A percentile compares a stretch with the other conserved stretches of the same genome.
Conservation (phyloP, 768 basidiomycete species). For the Lentinula boryana region DNA sequence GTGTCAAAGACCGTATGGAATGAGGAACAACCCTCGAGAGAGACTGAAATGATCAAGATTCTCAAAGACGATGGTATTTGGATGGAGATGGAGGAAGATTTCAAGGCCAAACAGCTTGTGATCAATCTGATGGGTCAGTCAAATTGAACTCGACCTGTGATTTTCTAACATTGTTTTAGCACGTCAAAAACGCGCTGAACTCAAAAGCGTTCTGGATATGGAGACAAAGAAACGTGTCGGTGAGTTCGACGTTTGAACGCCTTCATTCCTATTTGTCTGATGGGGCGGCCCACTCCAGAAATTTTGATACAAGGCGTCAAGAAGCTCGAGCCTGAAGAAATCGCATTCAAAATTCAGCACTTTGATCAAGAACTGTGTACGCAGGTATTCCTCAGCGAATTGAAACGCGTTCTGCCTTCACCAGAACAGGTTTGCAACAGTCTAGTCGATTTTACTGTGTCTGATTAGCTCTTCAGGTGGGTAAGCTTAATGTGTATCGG, state of each 20-base stretch:
- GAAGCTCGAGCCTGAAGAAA: constrained; percentile 80
- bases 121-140: constrained; percentile 76
- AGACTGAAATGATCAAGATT: constrained; percentile 76
- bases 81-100: constrained; percentile 96
- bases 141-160: constrained; percentile 11
- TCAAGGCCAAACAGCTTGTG: constrained; percentile 93
- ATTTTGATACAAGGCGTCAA: constrained; percentile 88
- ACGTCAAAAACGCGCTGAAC: constrained; percentile 79
- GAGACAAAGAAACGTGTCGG: constrained; percentile 93
- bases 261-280: neutral
- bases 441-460: neutral
- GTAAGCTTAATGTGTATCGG: constrained; percentile 85
- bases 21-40: constrained; percentile 59
- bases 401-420: constrained; percentile 83
- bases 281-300: constrained; percentile 40
- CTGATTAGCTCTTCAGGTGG: constrained; percentile 42
- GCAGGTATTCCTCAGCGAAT: constrained; percentile 82
- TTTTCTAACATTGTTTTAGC: constrained; percentile 34
- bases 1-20: constrained; percentile 85
- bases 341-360: constrained; percentile 75
- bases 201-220: constrained; percentile 86
- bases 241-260: constrained; percentile 30
- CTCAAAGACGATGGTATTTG: constrained; percentile 84
- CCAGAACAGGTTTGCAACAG: constrained; percentile 66
- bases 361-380: constrained; percentile 87